Percentiles rank a stretch among this genome's conserved stretches.
These are phyloP conservation scores for Boletus huronensis DNA, from an alignment of 768 basidiomycete species.

Conservation along the genomic window DNA sequence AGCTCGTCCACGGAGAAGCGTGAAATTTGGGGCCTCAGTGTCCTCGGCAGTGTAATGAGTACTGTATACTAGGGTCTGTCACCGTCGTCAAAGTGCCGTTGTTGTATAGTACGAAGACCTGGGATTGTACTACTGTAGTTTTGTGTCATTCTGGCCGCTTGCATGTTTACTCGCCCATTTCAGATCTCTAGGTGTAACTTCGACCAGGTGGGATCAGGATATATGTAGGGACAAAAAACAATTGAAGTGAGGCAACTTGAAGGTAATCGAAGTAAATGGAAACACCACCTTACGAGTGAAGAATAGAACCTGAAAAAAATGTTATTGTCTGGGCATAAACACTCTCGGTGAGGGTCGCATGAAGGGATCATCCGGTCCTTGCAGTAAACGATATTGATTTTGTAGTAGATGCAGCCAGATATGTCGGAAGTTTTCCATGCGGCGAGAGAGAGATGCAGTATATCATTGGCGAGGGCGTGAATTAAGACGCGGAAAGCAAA, in stretches of 20 bases:
- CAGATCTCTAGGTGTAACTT: not conserved
- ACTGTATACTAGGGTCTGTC: conserved; percentile 2
- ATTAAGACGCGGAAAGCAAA: not conserved
- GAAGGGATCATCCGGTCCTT: not conserved
- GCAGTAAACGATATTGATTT: not conserved
- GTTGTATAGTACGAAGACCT: conserved; percentile 10
- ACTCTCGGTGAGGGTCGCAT: not conserved
- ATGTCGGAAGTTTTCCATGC: not conserved
- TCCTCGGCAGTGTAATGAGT: not conserved
- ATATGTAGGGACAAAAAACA: not conserved
- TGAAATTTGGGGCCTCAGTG: conserved; percentile 8
- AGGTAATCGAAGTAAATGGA: not conserved
- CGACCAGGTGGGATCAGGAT: not conserved
- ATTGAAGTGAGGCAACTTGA: no score
- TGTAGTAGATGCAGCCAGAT: not conserved
- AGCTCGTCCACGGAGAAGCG: conserved; percentile 23
- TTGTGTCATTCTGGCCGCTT: not conserved
- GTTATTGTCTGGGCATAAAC: not conserved
- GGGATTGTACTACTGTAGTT: conserved; percentile 3
- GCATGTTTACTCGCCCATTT: not conserved
- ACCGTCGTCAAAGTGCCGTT: not conserved
- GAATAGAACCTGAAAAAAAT: not conserved
- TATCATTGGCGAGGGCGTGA: not conserved
- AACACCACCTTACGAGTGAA: not conserved
- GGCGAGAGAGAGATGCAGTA: not conserved